These are phyloP conservation scores for Phaeotremella skinneri DNA, from an alignment of 768 basidiomycete species.

Conservation along the genomic window DNA sequence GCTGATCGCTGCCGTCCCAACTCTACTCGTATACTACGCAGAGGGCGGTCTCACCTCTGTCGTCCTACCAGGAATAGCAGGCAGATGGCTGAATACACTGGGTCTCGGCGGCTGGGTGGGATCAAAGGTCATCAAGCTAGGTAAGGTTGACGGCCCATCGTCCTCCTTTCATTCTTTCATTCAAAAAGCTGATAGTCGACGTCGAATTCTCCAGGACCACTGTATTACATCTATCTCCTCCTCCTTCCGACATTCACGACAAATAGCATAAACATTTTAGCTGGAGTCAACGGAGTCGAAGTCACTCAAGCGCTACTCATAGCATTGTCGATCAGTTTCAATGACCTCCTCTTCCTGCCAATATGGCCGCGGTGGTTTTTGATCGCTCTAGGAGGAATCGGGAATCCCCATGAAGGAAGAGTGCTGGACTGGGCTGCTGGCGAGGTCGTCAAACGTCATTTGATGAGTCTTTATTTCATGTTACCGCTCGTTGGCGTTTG, in stretches of 20 bases:
- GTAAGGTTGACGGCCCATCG: slow-evolving; percentile 55
- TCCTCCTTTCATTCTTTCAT: neutral
- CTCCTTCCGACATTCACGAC: slow-evolving; percentile 93
- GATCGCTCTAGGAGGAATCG: slow-evolving; percentile 15
- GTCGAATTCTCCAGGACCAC: slow-evolving; percentile 61
- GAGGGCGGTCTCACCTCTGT: slow-evolving; percentile 90
- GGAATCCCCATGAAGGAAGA: slow-evolving; percentile 42
- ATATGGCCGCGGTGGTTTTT: slow-evolving; percentile 51
- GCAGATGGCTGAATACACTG: slow-evolving; percentile 50
- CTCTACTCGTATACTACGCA: slow-evolving; percentile 94
- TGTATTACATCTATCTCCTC: slow-evolving; percentile 97
- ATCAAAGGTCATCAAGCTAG: slow-evolving; percentile 79
- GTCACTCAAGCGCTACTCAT: slow-evolving; percentile 90
- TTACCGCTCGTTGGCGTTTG: slow-evolving; percentile 88
- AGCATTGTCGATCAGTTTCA: slow-evolving; percentile 80
- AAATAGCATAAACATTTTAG: slow-evolving; percentile 97
- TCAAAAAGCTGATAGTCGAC: neutral
- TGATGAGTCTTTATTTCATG: slow-evolving; percentile 98
- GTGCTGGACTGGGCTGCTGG: slow-evolving; percentile 49
- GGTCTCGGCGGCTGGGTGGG: slow-evolving; percentile 55
- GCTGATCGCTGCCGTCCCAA: slow-evolving; percentile 88
- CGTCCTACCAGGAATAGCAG: slow-evolving; percentile 81
- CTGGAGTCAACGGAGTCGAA: slow-evolving; percentile 96
- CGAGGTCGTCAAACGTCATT: slow-evolving; percentile 83
- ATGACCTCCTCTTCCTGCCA: slow-evolving; percentile 91